Conservation (phyloP, 192 early-diverging fungal genomes). For the Oehlia diaphana region DNA sequence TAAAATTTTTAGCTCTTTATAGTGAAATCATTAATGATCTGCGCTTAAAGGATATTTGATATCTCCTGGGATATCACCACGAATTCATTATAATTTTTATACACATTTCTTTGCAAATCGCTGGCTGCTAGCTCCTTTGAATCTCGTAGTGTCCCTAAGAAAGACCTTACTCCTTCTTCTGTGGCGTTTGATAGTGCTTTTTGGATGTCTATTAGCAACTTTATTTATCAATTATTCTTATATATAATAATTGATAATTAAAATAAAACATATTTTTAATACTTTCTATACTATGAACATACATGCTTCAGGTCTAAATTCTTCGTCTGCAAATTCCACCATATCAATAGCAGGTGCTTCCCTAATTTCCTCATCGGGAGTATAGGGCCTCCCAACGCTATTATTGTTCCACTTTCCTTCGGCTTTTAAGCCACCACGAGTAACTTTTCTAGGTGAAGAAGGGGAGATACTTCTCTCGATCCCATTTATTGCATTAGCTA, state of each 20-base stretch:
- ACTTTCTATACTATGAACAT: slow-evolving; percentile 6
- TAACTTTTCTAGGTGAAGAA: neutral
- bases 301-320: slow-evolving; percentile 58
- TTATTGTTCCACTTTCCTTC: slow-evolving; percentile 3
- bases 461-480: neutral
- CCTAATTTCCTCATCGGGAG: slow-evolving; percentile 5
- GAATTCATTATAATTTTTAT: slow-evolving; percentile 82
- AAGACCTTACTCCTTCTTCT: slow-evolving; percentile 59
- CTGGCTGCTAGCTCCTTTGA: slow-evolving; percentile 66
- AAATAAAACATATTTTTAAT: neutral
- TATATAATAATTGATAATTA: neutral
- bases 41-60: slow-evolving; percentile 39
- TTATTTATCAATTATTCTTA: neutral
- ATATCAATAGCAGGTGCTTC: slow-evolving; percentile 47
- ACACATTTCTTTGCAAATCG: slow-evolving; percentile 81
- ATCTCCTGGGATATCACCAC: slow-evolving; percentile 87
- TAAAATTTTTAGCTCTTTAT: too few species aligned
- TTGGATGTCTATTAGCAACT: slow-evolving; percentile 50
- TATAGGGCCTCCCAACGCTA: neutral
- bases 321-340: slow-evolving; percentile 49
- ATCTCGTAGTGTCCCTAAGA: slow-evolving; percentile 58
- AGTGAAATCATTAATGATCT: neutral
- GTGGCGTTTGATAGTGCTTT: slow-evolving; percentile 51
- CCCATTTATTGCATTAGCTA: neutral
- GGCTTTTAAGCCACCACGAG: neutral